These are phyloP conservation scores for Gnetum montanum DNA, from an alignment of 75 land plant species.

Conservation along the genomic window DNA sequence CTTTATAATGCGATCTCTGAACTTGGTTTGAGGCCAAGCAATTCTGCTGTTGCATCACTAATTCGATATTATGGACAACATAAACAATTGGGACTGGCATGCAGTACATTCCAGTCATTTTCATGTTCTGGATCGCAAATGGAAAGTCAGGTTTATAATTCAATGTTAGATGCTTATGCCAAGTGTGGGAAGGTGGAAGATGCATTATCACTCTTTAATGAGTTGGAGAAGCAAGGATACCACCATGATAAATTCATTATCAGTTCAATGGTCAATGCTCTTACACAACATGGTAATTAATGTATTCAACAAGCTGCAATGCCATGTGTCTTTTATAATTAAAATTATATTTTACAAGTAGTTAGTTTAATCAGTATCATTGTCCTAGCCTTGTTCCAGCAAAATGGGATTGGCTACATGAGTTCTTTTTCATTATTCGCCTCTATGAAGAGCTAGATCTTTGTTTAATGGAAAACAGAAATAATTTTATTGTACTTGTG, in stretches of 20 bases:
- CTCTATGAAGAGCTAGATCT: too few relatives aligned
- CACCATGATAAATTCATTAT: slow-evolving; percentile 41
- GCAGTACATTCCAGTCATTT: slow-evolving; percentile 21
- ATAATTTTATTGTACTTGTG: too few relatives aligned
- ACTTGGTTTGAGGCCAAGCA: slow-evolving; percentile 27
- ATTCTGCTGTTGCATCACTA: slow-evolving; percentile 34
- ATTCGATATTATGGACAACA: slow-evolving; percentile 48
- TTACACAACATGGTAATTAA: slow-evolving; percentile 55
- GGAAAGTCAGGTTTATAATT: slow-evolving; percentile 22
- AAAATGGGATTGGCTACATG: too few relatives aligned
- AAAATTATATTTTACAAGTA: too few relatives aligned
- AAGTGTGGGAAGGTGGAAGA: slow-evolving; percentile 46
- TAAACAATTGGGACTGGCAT: slow-evolving; percentile 37
- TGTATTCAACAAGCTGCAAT: too few relatives aligned
- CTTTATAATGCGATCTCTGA: slow-evolving; percentile 22
- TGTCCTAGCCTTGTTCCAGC: too few relatives aligned
- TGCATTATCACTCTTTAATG: slow-evolving; percentile 34
- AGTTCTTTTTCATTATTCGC: too few relatives aligned
- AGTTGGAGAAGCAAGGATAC: slow-evolving; percentile 27
- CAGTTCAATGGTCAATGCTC: slow-evolving; percentile 61
- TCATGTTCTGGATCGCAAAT: slow-evolving; percentile 9
- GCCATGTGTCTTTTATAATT: too few relatives aligned
- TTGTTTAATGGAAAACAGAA: too few relatives aligned
- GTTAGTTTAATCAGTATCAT: too few relatives aligned
- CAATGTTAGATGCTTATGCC: slow-evolving; percentile 64